A percentile compares a stretch with the other conserved stretches of the same genome.
Conservation (phyloP, 2,329 filamentous ascomycete genomes). For the Didymella pomorum region DNA sequence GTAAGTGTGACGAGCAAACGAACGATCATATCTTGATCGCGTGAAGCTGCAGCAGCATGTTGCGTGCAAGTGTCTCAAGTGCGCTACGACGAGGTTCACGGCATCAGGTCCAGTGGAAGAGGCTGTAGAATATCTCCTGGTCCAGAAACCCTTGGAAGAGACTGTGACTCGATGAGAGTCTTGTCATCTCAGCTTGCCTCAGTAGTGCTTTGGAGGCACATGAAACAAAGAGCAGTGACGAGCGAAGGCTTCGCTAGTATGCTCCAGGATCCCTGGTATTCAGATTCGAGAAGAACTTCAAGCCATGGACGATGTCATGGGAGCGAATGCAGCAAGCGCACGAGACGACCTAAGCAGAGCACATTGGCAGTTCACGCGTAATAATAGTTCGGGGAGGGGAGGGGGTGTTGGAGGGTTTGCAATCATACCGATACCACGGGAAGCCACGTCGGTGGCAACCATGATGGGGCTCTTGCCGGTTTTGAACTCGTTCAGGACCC, state of each 20-base stretch:
- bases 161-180: constrained; percentile 74
- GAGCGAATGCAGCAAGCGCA: constrained; percentile 74
- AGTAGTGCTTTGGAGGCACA: constrained; percentile 70
- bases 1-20: constrained; percentile 54
- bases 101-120: constrained; percentile 55
- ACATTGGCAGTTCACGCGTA: constrained; percentile 71
- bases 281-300: constrained; percentile 84
- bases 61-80: constrained; percentile 65
- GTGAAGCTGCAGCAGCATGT: constrained; percentile 64
- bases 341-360: constrained; percentile 92
- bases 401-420: constrained; percentile 61
- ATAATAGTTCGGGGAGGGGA: constrained; percentile 54
- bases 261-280: constrained; percentile 85
- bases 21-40: constrained; percentile 65
- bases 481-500: constrained; percentile 99
- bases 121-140: constrained; percentile 66
- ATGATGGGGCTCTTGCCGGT: constrained; percentile 99
- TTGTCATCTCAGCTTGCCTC: constrained; percentile 81
- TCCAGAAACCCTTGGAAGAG: constrained; percentile 73
- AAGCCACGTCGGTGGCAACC: constrained; percentile 99
- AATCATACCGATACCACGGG: constrained; percentile 99
- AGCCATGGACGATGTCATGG: constrained; percentile 92
- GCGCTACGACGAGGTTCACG: constrained; percentile 57
- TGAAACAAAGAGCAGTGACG: constrained; percentile 77
- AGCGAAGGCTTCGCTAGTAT: constrained; percentile 74